phyloP scores from a whole-genome alignment of 768 basidiomycete genomes.

The Rhizopogon sp. region DNA sequence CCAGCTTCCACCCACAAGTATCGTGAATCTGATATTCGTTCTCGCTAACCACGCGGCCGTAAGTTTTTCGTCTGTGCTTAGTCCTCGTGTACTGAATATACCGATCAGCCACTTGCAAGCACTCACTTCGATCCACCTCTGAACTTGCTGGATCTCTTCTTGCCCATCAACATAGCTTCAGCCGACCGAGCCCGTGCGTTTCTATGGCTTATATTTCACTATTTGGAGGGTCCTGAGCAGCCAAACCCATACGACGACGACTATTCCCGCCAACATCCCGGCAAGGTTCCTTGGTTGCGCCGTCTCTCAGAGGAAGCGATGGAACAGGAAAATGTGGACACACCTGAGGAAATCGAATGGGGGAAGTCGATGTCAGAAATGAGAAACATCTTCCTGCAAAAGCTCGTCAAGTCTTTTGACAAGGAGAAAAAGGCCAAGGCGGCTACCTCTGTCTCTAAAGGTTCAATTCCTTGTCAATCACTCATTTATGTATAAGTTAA shows the following conservation, averaged over 20 bases:
- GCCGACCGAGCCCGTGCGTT: conserved; percentile 72
- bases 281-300: conserved; percentile 61
- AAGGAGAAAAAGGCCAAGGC: conserved; percentile 45
- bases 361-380: conserved; percentile 69
- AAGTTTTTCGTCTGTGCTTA: conserved; percentile 23
- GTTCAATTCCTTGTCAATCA: conserved; percentile 15
- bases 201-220: conserved; percentile 80
- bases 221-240: conserved; percentile 60
- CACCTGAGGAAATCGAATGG: conserved; percentile 71
- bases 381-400: conserved; percentile 66
- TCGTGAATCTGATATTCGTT: conserved; percentile 84
- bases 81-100: conserved; percentile 8
- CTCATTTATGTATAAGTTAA: not conserved
- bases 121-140: conserved; percentile 71
- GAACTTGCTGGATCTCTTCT: conserved; percentile 82
- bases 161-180: conserved; percentile 70
- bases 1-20: conserved; percentile 72
- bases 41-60: conserved; percentile 76
- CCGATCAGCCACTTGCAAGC: conserved; percentile 47
- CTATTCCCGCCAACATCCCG: conserved; percentile 48
- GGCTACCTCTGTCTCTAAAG: conserved; percentile 24
- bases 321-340: conserved; percentile 71
- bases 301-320: conserved; percentile 51
- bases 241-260: conserved; percentile 77
- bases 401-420: conserved; percentile 54